Base-by-base conservation (phyloP, 2,329 filamentous ascomycete species). In the Orbilia javanica region DNA sequence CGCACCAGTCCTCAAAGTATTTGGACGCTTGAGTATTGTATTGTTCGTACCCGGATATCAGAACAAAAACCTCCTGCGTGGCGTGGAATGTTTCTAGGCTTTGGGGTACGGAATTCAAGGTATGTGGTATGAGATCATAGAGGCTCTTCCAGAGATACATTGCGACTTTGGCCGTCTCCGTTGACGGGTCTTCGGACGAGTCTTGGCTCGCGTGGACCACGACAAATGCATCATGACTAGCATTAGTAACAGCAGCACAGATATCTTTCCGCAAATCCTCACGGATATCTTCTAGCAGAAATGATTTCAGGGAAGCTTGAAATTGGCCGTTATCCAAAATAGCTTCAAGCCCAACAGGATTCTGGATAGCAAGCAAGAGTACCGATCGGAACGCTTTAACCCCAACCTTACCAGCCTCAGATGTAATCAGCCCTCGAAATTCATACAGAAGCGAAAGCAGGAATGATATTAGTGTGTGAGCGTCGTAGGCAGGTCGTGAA, bases 251-350 rank as follows among this genome's bases (percentile, higher is more conserved):
- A 8, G 67, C 39, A 18, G 48, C 25, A 25, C 57, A 67, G 4
- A 78, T 63, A 25, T 78, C 74, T 27, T 78, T 78, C 31, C 74
- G 66, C 27, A 78, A 27, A 25, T 78, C 60, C 4, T 78, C 74
- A 13, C 67, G 74, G 53, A 60, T 64, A 25, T 78, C 74, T 29
- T 78, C 74, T 7, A 78, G 29, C 10, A 78, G 20, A 22, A 67
- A 72, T 8, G 74, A 53, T 34, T 52, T 67, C 10, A 78, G 42
- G 13, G 71, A 50, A n/a, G 31, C n/a, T 7, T 42, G 62, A 22
- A 78, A 78, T 55, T 57, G 48, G 4, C 67, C 67, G 11, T 78
- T 48, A 22, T 64, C 39, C 11, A 78, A 11, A 4, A 78, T 62
- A 1, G 22, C 20, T n/a, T 65, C 60, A 3, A 78, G 52, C 31